These are phyloP conservation scores for Cornus controversa DNA, from an alignment of 148 eudicot genomes.

Conservation along the genomic window DNA sequence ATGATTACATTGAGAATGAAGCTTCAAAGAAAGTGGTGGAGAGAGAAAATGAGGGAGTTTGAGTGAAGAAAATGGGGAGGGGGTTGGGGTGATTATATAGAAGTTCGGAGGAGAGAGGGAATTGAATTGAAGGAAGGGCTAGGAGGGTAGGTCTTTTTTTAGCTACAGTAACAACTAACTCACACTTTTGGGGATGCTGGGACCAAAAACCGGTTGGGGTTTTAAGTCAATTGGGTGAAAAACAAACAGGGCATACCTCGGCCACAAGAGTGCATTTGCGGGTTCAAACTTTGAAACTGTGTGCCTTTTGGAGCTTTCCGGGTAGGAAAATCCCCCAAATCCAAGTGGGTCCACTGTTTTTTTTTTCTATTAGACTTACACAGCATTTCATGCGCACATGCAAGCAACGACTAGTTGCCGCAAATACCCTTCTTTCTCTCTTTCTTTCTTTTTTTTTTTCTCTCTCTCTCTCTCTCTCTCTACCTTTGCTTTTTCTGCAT, in stretches of 20 bases:
- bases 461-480: neutral
- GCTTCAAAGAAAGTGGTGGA: neutral
- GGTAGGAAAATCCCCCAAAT: neutral
- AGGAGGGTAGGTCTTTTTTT: neutral
- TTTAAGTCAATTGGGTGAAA: neutral
- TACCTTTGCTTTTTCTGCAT: neutral
- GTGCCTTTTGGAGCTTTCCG: neutral
- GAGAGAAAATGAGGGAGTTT: neutral
- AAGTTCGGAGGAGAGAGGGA: neutral
- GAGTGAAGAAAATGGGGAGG: neutral
- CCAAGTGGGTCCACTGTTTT: neutral
- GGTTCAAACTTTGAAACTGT: neutral
- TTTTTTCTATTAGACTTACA: neutral
- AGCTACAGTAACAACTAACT: no score
- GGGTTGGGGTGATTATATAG: neutral
- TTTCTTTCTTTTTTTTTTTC: no score
- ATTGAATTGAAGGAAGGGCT: conserved; percentile 5
- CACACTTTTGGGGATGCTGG: neutral
- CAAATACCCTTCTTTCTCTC: neutral
- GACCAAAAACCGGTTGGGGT: neutral
- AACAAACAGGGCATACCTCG: neutral
- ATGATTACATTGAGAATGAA: conserved; percentile 1
- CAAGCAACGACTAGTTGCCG: neutral
- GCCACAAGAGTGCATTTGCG: neutral
- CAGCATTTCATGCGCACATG: neutral